Base-by-base conservation (phyloP, 495 filamentous ascomycete genomes). In the Xylaria bambusicola region DNA sequence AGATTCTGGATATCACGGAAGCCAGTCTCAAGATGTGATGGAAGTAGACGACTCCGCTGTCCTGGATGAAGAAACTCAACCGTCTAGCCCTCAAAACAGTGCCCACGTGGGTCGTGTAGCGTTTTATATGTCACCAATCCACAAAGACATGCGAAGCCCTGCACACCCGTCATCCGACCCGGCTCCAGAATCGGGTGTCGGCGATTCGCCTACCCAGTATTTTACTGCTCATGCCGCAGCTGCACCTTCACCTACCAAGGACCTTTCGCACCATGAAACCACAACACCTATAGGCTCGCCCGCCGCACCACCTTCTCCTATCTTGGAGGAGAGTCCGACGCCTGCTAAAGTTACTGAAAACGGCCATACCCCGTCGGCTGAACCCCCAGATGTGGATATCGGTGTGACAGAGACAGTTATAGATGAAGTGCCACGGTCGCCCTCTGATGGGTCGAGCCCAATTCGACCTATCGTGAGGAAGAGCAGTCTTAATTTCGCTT, bases 401-500 rank as follows among this genome's bases (percentile, higher is more conserved):
- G 65, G 66, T 45, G 66, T 60, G 9, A 67, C 71, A 55, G 73
- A 77, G 20, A 67, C 63, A 21, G 69, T 66, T 12, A 62, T 73
- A 24, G 84, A 85, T 59, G 80, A 83, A 35, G 79, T 84, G 18
- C 72, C 75, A 9, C 67, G 70, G 38, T 82, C 81, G 1, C 75
- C 75, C 31, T 82, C 80, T 10, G 80, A 77, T 26, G 70, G 63
- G 31, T 82, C 74, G 42, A 82, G 79, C 61, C 80, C 80, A 1
- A 75, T 81, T 42, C 60, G 76, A 56, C 77, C 75, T n/a, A 50
- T 76, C 47, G 71, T 95, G 50, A 88, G 93, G 33, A 97, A 97
- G 77, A 97, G 92, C 72, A 97, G 93, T 65, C 80, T 98, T 50
- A 93, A 86, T 50, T 97, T 98, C 73, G 89, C 95, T 12, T 90